phyloP scores from a whole-genome alignment of 2,329 filamentous ascomycete species.

The Cordyceps cateniannulata region DNA sequence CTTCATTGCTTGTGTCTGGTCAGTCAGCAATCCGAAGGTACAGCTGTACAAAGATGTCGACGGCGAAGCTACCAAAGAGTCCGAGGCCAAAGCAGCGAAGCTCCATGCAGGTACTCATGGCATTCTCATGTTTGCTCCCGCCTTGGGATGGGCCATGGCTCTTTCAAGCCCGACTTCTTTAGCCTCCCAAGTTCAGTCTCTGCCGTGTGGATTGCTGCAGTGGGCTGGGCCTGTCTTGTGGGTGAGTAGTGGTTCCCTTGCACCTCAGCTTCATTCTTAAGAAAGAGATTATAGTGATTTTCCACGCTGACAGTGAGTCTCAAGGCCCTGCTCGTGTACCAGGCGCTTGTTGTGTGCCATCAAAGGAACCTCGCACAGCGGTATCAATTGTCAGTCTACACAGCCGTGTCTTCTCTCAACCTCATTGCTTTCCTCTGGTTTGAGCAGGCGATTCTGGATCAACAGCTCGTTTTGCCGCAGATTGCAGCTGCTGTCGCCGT shows the following conservation, averaged over 20 bases:
- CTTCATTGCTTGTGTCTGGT: neutral
- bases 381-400: neutral
- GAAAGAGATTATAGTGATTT: too few relatives aligned
- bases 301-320: neutral
- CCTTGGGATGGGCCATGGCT: neutral
- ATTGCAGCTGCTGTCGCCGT: neutral
- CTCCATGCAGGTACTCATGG: neutral
- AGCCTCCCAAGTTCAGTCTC: neutral
- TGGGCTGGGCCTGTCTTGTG: conserved; percentile 5
- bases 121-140: neutral
- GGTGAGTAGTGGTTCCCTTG: neutral
- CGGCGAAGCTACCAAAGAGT: conserved; percentile 1
- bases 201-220: neutral
- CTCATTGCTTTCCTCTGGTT: neutral
- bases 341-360: neutral
- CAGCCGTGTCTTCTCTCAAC: neutral
- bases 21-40: too few relatives aligned
- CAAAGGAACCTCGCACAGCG: neutral
- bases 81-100: neutral
- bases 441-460: neutral
- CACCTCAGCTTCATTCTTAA: too few relatives aligned
- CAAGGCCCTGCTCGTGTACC: neutral
- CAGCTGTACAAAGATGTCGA: neutral
- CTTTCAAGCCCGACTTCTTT: neutral
- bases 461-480: neutral